A percentile compares a stretch with the other conserved stretches of the same genome.
phyloP scores from a whole-genome alignment of 2,329 filamentous ascomycete species.

The Cylindrodendrum hubeiense region DNA sequence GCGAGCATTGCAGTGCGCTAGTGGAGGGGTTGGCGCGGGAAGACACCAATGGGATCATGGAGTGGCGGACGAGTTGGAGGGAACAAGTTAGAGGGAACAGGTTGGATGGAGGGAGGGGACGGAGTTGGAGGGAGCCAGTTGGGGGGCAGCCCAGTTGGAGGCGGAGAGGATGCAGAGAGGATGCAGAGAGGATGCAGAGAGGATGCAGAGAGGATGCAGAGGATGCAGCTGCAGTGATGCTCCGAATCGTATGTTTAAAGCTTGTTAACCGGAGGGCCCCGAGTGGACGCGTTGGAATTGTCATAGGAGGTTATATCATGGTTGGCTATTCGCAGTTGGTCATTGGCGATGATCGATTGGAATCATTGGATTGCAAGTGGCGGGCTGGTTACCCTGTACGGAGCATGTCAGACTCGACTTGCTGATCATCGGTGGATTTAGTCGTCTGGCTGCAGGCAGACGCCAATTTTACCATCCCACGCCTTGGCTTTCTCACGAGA shows the following conservation, averaged over 20 bases:
- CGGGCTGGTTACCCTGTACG: neutral
- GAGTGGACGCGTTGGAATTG: too few species aligned
- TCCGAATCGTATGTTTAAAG: too few species aligned
- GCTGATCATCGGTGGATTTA: neutral
- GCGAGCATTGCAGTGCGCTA: conserved; percentile 1
- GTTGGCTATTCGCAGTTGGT: too few species aligned
- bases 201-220: too few species aligned
- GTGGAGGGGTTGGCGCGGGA: neutral
- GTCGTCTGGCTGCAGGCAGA: neutral
- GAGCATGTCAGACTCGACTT: neutral
- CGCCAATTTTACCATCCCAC: neutral
- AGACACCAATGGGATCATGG: conserved; percentile 6
- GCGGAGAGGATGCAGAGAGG: neutral
- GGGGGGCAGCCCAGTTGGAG: conserved; percentile 1
- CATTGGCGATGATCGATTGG: too few species aligned
- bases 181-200: too few species aligned
- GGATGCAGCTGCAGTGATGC: too few species aligned
- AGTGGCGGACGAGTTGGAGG: conserved; percentile 1
- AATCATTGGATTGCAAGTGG: neutral
- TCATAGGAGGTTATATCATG: too few species aligned
- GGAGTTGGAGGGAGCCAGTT: neutral
- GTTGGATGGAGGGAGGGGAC: too few species aligned
- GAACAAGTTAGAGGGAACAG: too few species aligned
- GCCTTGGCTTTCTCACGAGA: neutral
- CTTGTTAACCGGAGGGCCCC: too few species aligned